Base-by-base conservation (phyloP, 257 asterid genomes). In the Lavandula angustifolia region DNA sequence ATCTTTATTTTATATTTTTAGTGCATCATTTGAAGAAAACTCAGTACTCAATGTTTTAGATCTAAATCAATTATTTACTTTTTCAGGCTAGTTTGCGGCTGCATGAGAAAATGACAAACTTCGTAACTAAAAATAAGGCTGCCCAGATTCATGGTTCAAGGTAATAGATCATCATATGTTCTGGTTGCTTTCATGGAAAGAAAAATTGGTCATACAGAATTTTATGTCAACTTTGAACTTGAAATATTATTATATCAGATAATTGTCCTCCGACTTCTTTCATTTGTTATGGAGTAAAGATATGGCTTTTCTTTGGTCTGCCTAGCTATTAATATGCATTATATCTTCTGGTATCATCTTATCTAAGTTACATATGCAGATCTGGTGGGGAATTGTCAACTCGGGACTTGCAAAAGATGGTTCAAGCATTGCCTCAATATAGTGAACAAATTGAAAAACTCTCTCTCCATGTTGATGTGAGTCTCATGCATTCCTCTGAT, bases 401-500 rank as follows among this genome's bases (percentile, higher is more conserved):
- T 53, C 88, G 95, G 66, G 99, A 94, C 69, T 82, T 94, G 87
- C 98, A 94, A 82, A 90, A 86, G 91, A 86, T 90, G 97, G 99
- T 94, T 74, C 99, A 94, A 76, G 98, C 99, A 62, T 80, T 94
- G 89, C 99, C 99, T 73, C 96, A 94, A 62, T 94, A 94, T 68
- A 90, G 99, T 71, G 98, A 94, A 82, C 99, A 94, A 78, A 94
- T 90, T 50, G 99, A 94, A 77, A 94, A 90, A 81, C 98, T 94
- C 70, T 94, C 99, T 48, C 99, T 94, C 60, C 99, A 94, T 88
- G 97, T 94, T 59, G 99, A 94, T 82, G 99, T 94, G 81, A 88
- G 99, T 94, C 58, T 75, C 76, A 18, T 64, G 54, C 54, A 56
- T 59, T 66, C 46, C 56, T 67, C 48, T 52, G 52, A 46, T 61